Percentiles rank a stretch among this genome's conserved stretches.
Conservation (phyloP, 495 filamentous ascomycete genomes). For the Monascus purpureus region DNA sequence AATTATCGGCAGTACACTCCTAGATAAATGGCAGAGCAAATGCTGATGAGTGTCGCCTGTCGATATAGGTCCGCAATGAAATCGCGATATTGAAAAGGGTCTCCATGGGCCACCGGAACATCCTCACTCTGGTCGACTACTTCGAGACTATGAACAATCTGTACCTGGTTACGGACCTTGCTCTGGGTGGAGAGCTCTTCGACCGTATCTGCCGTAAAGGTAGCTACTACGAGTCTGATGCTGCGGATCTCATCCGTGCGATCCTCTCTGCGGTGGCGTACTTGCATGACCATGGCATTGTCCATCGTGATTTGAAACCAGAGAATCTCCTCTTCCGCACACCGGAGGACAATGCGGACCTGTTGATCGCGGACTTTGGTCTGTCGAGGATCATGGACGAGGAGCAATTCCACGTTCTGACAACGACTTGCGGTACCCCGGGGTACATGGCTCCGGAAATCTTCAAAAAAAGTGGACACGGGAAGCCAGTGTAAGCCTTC, state of each 20-base stretch:
- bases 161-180: conserved; percentile 94
- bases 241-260: conserved; percentile 85
- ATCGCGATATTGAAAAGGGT: conserved; percentile 93
- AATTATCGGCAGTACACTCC: too few species aligned
- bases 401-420: conserved; percentile 94
- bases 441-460: conserved; percentile 91
- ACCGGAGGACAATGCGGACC: conserved; percentile 42
- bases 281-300: conserved; percentile 95
- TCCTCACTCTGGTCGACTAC: conserved; percentile 93
- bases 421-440: conserved; percentile 93
- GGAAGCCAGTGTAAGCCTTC: conserved; percentile 56
- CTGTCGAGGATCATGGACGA: conserved; percentile 96
- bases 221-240: conserved; percentile 94
- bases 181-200: conserved; percentile 91
- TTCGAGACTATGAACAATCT: conserved; percentile 99
- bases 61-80: conserved; percentile 80
- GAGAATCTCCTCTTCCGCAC: conserved; percentile 43
- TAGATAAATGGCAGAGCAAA: too few species aligned
- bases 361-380: conserved; percentile 96
- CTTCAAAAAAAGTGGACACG: conserved; percentile 66
- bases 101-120: conserved; percentile 97
- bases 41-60: conserved; percentile 1
- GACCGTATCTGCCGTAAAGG: conserved; percentile 98
- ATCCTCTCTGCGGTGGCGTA: conserved; percentile 96
- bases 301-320: conserved; percentile 67